These are phyloP conservation scores for Solanum ossicruentum DNA, from an alignment of 257 asterid genomes.

Conservation along the genomic window DNA sequence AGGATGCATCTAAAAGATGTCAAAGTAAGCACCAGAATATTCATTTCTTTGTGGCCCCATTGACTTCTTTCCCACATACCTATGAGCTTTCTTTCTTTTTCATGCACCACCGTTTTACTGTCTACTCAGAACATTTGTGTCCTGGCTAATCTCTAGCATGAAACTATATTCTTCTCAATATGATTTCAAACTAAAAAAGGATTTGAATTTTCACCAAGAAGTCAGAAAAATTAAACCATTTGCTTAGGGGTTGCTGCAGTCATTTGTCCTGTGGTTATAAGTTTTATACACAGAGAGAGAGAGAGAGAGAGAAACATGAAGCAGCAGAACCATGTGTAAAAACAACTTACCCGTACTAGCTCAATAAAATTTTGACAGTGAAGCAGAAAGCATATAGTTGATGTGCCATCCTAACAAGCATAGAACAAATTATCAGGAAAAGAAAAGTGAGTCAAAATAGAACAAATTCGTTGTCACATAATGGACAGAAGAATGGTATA, in stretches of 20 bases:
- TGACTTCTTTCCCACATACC: background rate
- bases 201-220: background rate
- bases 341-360: slow-evolving; percentile 73
- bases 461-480: background rate
- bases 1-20: background rate
- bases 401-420: slow-evolving; percentile 58
- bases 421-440: background rate
- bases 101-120: background rate
- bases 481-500: background rate
- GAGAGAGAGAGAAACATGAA: background rate
- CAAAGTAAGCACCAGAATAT: background rate
- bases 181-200: background rate
- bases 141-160: background rate
- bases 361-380: slow-evolving; percentile 89
- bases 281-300: background rate
- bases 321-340: background rate
- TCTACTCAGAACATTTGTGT: background rate
- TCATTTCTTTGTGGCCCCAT: background rate
- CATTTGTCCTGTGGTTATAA: background rate
- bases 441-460: background rate
- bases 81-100: background rate
- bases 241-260: background rate
- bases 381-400: slow-evolving; percentile 71
- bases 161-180: background rate
- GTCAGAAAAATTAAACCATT: background rate